Evolutionary conservation across 257 asterid genomes (phyloP), one percentile per base, ranked within the genome.

Genomic region (Solanum virginianum): DNA sequence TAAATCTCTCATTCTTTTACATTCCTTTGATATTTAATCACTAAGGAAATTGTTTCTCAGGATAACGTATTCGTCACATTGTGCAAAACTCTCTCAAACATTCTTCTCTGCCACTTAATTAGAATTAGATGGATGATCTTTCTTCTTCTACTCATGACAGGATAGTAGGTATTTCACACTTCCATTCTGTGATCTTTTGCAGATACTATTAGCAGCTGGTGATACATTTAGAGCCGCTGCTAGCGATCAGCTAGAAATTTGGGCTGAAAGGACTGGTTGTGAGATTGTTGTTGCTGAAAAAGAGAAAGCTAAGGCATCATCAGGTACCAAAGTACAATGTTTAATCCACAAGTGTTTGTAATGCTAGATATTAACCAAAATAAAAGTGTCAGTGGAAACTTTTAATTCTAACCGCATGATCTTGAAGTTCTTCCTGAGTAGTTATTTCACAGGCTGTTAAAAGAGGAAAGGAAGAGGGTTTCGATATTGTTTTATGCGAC

Each of bases 191-290:
- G 54, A 24, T 82, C 57, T 85, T 80, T 3, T 60, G 59, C 79
- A 97, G 99, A 92, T 94, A 85, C 85, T 97, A 89, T 88, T 97
- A 91, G 99, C 98, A 43, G 98, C 99, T 57, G 99, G 98, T 74
- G 99, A 97, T 88, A 97, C 98, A 39, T 97, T 95, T 90, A 93
- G 98, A 91, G 99, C 99, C 62, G 99, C 99, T 87, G 99, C 98
- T 57, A 93, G 97, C 32, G 98, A 97, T 85, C 99, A 95, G 72
- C 81, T 95, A 83, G 98, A 93, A 91, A 92, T 97, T 92, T 95
- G 99, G 98, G 98, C 99, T 24, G 95, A 97, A 89, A 92, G 99
- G 88, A 91, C 96, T 14, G 95, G 91, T 29, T 97, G 99, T 87
- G 99, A 97, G 91, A 97, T 95, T 86, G 96, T 95, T 69, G 92